Percentiles rank a stretch among this genome's conserved stretches.
phyloP scores from a whole-genome alignment of 2,329 filamentous ascomycete genomes.

The Cytospora piceicola region DNA sequence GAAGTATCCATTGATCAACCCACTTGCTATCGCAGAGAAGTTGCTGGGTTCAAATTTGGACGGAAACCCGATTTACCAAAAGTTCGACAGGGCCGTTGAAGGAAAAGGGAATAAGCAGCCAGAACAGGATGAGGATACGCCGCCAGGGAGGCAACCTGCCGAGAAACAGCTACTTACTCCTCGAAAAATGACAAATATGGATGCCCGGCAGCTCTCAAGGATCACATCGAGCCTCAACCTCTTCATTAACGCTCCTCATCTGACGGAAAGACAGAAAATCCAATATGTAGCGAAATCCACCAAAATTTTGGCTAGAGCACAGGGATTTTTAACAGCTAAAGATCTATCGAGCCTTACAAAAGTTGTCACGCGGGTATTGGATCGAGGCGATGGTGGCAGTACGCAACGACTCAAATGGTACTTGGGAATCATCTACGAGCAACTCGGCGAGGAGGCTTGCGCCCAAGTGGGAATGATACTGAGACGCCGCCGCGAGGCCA shows the following conservation, averaged over 20 bases:
- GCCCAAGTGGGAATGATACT: constrained; percentile 33
- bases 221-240: constrained; percentile 20
- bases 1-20: constrained; percentile 19
- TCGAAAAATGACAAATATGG: neutral
- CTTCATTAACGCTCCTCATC: neutral
- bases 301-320: constrained; percentile 36
- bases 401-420: constrained; percentile 43
- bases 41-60: constrained; percentile 10
- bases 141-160: neutral
- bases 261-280: constrained; percentile 35
- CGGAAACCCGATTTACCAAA: neutral
- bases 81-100: constrained; percentile 10
- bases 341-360: constrained; percentile 26
- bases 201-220: constrained; percentile 15
- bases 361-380: constrained; percentile 43
- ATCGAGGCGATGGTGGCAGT: constrained; percentile 40
- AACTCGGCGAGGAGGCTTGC: constrained; percentile 35
- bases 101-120: neutral
- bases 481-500: constrained; percentile 35
- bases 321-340: constrained; percentile 38
- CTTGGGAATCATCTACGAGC: constrained; percentile 38
- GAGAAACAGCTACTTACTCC: neutral
- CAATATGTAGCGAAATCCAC: constrained; percentile 41
- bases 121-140: neutral
- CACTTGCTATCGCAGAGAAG: constrained; percentile 11